Base-by-base conservation (phyloP, 2,329 filamentous ascomycete species). In the Sporothrix curviconia region DNA sequence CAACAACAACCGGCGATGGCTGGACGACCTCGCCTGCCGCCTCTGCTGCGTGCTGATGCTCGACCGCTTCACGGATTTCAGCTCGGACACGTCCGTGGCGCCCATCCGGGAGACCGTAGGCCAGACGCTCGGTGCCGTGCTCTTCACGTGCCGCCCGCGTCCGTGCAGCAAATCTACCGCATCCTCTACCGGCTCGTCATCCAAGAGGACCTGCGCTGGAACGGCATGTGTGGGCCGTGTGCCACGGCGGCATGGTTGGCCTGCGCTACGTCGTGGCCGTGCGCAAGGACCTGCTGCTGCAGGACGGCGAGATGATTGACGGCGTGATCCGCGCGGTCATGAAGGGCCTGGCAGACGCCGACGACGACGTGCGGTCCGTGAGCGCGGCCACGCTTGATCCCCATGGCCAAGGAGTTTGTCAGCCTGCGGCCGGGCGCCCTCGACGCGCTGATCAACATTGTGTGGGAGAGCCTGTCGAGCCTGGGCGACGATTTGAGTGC, bases 221-320 rank as follows among this genome's bases (percentile, higher is more conserved):
- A 24, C 82, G 81, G 32, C 85, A 88, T 14, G 80, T 91, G 30
- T 99, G 94, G 94, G 90, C 95, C 59, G 89, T 96, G 37, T 96
- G 92, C 66, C 95, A 99, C 70, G 94, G 94, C 63, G 94, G 94
- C 61, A 99, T 99, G 94, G 92, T 97, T 47, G 94, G 94, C 7
- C 75, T 99, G 66, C 83, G 92, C 65, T 99, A 99, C 67, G 83
- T 99, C 47, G 94, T 99, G 30, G 94, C 94, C 8, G 90, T 99
- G 36, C 84, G 94, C 51, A 96, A 94, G 65, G 94, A 97, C 68
- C 76, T 99, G 3, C 81, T 99, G 6, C 81, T 97, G 25, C 82
- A 90, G 66, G 88, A 96, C 65, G 82, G 81, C 25, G 82, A 86
- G 51, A 86, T 99, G 70, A 91, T 99, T 70, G 94, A 99, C 69